Evolutionary conservation across 2,329 filamentous ascomycete species (phyloP).

Genomic region (Epichloe typhina): DNA sequence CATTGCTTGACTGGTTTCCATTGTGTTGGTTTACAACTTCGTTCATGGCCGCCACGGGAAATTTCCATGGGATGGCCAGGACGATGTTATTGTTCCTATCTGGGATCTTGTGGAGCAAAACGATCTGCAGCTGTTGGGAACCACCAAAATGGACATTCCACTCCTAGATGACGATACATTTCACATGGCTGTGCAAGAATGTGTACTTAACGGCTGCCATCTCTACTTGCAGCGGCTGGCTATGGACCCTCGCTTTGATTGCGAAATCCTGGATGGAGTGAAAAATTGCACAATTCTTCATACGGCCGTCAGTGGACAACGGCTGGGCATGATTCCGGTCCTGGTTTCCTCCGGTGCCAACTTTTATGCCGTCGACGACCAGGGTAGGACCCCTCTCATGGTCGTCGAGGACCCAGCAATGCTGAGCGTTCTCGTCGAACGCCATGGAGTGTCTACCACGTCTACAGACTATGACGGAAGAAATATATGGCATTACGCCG

Average conservation of each 20-base stretch:
- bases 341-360: slow-evolving; percentile 17
- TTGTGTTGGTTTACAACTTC: slow-evolving; percentile 1
- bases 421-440: slow-evolving; percentile 15
- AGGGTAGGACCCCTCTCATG: slow-evolving; percentile 23
- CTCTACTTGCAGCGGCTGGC: slow-evolving; percentile 17
- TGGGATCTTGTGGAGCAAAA: no score
- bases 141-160: slow-evolving; percentile 1
- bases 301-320: slow-evolving; percentile 14
- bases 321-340: slow-evolving; percentile 14
- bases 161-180: slow-evolving; percentile 11
- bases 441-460: slow-evolving; percentile 15
- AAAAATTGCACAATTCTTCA: slow-evolving; percentile 18
- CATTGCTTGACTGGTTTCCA: background rate
- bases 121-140: slow-evolving; percentile 7
- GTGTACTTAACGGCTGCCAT: slow-evolving; percentile 11
- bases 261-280: slow-evolving; percentile 9
- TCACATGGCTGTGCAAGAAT: background rate
- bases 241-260: slow-evolving; percentile 18
- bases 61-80: background rate
- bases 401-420: slow-evolving; percentile 15
- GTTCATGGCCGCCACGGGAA: background rate
- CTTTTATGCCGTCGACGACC: slow-evolving; percentile 14
- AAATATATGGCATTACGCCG: slow-evolving; percentile 26
- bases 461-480: slow-evolving; percentile 18
- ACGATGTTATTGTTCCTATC: no score